phyloP scores from a whole-genome alignment of 2,329 filamentous ascomycete species.

The Talaromyces verruculosus region DNA sequence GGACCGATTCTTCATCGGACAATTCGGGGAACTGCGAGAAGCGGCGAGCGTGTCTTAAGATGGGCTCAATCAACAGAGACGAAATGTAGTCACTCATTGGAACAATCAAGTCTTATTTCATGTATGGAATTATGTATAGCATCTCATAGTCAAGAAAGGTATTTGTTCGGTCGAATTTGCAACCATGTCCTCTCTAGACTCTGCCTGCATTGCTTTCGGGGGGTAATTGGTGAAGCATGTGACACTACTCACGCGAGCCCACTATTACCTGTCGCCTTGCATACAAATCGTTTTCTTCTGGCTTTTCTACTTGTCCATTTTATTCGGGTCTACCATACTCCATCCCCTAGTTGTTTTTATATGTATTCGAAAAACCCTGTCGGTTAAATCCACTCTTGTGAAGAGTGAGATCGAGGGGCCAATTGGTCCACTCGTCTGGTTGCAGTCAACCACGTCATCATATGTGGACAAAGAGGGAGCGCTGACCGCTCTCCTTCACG shows the following conservation, averaged over 20 bases:
- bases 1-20: constrained; percentile 13
- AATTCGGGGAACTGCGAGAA: constrained; percentile 33
- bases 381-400: background rate
- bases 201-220: background rate
- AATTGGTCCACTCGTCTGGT: background rate
- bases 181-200: background rate
- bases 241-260: constrained; percentile 13
- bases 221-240: constrained; percentile 15
- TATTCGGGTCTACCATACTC: background rate
- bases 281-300: constrained; percentile 7
- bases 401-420: constrained; percentile 1
- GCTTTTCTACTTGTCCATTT: constrained; percentile 2
- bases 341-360: background rate
- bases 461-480: background rate
- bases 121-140: background rate
- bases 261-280: constrained; percentile 15
- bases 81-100: constrained; percentile 48
- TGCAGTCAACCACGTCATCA: constrained; percentile 12
- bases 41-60: constrained; percentile 45
- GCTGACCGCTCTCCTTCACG: constrained; percentile 8
- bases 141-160: background rate
- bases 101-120: background rate
- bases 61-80: constrained; percentile 46
- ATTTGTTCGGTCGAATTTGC: background rate
- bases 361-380: background rate